Conservation (phyloP, 306 rosid species). For the Carpinus viminea region DNA sequence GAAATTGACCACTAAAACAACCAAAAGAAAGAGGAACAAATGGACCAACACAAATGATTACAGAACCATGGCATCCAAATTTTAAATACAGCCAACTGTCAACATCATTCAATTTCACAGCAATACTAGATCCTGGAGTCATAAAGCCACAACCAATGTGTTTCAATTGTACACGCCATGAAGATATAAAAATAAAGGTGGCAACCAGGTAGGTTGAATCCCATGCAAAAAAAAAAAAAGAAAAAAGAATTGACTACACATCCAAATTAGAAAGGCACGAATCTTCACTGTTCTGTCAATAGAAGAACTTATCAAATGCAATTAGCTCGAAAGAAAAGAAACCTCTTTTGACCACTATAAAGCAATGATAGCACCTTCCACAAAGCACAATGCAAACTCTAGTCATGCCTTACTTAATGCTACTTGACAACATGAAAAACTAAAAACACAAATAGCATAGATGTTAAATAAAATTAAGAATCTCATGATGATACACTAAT, state of each 20-base stretch:
- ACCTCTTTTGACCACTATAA: background rate
- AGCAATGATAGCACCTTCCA: background rate
- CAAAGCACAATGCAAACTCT: background rate
- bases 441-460: background rate
- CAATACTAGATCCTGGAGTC: background rate
- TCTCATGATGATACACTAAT: background rate
- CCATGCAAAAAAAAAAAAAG: background rate
- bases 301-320: background rate
- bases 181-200: background rate
- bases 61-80: background rate
- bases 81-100: background rate
- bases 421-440: background rate
- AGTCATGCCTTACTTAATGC: background rate
- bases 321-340: background rate
- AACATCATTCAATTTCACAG: conserved; percentile 6
- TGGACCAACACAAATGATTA: background rate
- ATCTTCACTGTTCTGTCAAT: background rate
- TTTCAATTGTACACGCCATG: background rate
- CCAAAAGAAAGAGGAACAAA: background rate
- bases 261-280: background rate
- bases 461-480: background rate
- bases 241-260: background rate
- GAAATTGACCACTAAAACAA: background rate
- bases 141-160: background rate
- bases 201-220: background rate